phyloP scores from a whole-genome alignment of 2,329 filamentous ascomycete genomes.

The Fusarium torreyae region DNA sequence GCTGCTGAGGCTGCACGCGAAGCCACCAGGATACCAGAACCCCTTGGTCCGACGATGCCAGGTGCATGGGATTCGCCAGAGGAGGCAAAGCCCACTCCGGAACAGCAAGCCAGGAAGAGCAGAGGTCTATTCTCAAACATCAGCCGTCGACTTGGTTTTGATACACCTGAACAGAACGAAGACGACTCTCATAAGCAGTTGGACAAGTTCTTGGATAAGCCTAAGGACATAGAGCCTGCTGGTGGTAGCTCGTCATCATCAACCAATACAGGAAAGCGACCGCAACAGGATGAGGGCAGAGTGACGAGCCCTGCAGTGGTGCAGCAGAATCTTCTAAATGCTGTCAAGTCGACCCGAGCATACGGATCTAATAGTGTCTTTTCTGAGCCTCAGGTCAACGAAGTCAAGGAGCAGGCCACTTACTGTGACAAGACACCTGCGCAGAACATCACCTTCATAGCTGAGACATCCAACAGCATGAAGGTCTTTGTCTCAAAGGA shows the following conservation, averaged over 20 bases:
- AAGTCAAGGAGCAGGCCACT: conserved; percentile 84
- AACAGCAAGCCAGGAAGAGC: conserved; percentile 58
- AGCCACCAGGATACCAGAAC: conserved; percentile 59
- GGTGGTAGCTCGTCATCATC: conserved; percentile 24
- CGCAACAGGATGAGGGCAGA: conserved; percentile 62
- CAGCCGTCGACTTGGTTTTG: conserved; percentile 77
- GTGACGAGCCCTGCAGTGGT: conserved; percentile 74
- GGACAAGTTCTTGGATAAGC: conserved; percentile 60
- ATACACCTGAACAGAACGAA: conserved; percentile 62
- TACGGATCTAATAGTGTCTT: conserved; percentile 83
- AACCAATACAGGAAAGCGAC: conserved; percentile 26
- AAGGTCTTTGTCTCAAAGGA: conserved; percentile 79
- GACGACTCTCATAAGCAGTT: conserved; percentile 60
- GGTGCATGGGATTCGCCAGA: conserved; percentile 82
- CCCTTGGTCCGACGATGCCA: conserved; percentile 72
- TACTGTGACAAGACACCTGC: conserved; percentile 87
- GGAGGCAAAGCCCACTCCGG: conserved; percentile 54
- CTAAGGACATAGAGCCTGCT: conserved; percentile 42
- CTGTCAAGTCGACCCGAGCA: conserved; percentile 83
- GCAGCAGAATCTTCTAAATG: conserved; percentile 81
- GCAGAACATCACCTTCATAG: conserved; percentile 80
- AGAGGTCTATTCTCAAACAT: conserved; percentile 78
- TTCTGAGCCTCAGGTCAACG: conserved; percentile 77
- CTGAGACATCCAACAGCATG: conserved; percentile 79
- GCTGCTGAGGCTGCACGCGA: conserved; percentile 58